A percentile compares a stretch with the other conserved stretches of the same genome.
Evolutionary conservation across 2,329 filamentous ascomycete species (phyloP).

Genomic region (Phialophora verrucosa): DNA sequence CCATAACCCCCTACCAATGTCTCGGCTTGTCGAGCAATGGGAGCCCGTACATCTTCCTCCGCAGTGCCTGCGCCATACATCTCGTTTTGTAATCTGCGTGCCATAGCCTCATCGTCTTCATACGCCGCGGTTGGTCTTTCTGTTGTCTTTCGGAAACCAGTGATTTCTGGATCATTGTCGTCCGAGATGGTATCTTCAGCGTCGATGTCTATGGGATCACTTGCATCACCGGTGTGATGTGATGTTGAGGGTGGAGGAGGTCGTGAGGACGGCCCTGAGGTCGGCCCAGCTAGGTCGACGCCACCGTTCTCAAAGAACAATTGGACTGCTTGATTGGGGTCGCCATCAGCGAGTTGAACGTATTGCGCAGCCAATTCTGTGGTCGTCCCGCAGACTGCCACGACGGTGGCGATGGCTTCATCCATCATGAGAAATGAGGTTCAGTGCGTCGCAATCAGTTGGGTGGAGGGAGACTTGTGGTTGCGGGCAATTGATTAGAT

Average conservation of each 20-base stretch:
- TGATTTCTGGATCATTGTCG: slow-evolving; percentile 50
- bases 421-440: slow-evolving; percentile 60
- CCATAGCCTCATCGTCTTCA: slow-evolving; percentile 92
- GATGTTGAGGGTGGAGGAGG: slow-evolving; percentile 43
- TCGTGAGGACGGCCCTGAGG: slow-evolving; percentile 46
- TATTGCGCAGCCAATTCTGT: slow-evolving; percentile 79
- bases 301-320: slow-evolving; percentile 91
- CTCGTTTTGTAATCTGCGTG: slow-evolving; percentile 87
- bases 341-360: slow-evolving; percentile 80
- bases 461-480: background rate
- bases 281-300: slow-evolving; percentile 57
- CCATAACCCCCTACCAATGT: slow-evolving; percentile 78
- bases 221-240: slow-evolving; percentile 21
- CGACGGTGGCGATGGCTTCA: slow-evolving; percentile 74
- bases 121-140: slow-evolving; percentile 46
- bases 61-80: slow-evolving; percentile 69
- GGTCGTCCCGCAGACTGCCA: slow-evolving; percentile 77
- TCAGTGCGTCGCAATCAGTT: slow-evolving; percentile 1
- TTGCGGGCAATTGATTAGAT: slow-evolving; percentile 6
- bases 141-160: slow-evolving; percentile 39
- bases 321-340: slow-evolving; percentile 83
- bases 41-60: slow-evolving; percentile 72
- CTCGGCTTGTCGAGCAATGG: slow-evolving; percentile 89
- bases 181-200: slow-evolving; percentile 62
- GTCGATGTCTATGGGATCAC: slow-evolving; percentile 69